Evolutionary conservation across 2,329 filamentous ascomycete genomes (phyloP), one percentile per base, ranked within the genome.

Genomic region (Stagonosporopsis chrysanthemi): DNA sequence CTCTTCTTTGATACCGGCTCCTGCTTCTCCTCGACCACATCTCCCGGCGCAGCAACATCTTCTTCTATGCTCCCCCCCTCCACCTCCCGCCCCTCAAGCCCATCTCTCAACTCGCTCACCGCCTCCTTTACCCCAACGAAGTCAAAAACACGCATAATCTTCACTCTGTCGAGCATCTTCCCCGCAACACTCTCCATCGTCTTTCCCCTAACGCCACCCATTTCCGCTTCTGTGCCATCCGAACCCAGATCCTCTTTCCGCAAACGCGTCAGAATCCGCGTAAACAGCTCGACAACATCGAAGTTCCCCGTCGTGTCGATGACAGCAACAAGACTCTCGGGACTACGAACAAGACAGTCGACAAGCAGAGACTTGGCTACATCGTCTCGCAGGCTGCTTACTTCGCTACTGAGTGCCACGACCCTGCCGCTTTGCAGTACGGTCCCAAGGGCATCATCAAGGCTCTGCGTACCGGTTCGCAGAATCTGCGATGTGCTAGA

Each of bases 61-160:
- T 60, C 52, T 7, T 60, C 52, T 7, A 58, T 60, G 26, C 3
- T 45, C 40, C 15, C 41, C 31, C 19, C 60, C 14, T 17, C 23
- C 31, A 9, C 17, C 29, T 4, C 31, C 22, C 29, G 33, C 7
- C 53, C 59, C 43, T 74, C 70, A 6, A 80, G 54, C 1, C 50
- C 70, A n/a, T 77, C 75, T 26, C 74, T 65, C 33, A 83, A 58
- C 64, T 84, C 82, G 0, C 63, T 65, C 3, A 83, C 58, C 9
- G 78, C 78, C 60, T 84, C 82, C 9, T 73, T 68, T 24, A 83
- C 61, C 0, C 82, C 82, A 8, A 77, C 73, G 36, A 80, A 75
- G 61, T 84, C 81, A 61, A 84, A 84, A 0, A 81, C 78, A 4
- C 81, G 76, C 75, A 82, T 81, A 26, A 84, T 79, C 58, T 75